phyloP scores from a whole-genome alignment of 257 asterid genomes.

The Lycium barbarum region DNA sequence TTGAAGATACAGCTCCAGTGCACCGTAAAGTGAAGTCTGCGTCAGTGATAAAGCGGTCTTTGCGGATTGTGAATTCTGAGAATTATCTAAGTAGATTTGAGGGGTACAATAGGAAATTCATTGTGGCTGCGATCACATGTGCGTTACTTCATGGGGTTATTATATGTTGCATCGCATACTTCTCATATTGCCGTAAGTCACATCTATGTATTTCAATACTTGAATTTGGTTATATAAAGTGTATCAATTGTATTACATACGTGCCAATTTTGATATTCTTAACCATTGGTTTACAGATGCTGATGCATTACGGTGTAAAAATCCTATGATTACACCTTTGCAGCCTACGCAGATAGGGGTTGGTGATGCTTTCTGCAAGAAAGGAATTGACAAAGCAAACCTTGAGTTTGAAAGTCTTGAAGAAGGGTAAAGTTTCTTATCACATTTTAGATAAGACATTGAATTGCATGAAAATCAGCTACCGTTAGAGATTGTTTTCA shows the following conservation, averaged over 20 bases:
- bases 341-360: constrained; percentile 73
- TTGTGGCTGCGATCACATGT: not conserved
- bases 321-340: too few relatives aligned
- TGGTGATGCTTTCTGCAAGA: constrained; percentile 96
- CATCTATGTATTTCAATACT: too few relatives aligned
- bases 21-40: not conserved
- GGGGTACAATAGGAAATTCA: too few relatives aligned
- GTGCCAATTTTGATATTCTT: too few relatives aligned
- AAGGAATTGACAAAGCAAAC: constrained; percentile 98
- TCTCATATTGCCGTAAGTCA: not conserved
- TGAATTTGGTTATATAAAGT: too few relatives aligned
- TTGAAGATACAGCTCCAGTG: too few relatives aligned
- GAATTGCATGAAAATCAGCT: constrained; percentile 31
- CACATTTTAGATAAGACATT: constrained; percentile 24
- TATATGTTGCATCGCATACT: not conserved
- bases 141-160: not conserved
- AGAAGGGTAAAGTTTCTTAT: constrained; percentile 79
- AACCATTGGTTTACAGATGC: too few relatives aligned
- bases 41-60: not conserved
- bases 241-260: too few relatives aligned
- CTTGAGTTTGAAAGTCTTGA: constrained; percentile 96
- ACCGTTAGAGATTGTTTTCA: not conserved
- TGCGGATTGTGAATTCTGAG: not conserved
- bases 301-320: too few relatives aligned
- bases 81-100: too few relatives aligned